Base-by-base conservation (phyloP, 805 yeast species). In the Komagataella ulmi region DNA sequence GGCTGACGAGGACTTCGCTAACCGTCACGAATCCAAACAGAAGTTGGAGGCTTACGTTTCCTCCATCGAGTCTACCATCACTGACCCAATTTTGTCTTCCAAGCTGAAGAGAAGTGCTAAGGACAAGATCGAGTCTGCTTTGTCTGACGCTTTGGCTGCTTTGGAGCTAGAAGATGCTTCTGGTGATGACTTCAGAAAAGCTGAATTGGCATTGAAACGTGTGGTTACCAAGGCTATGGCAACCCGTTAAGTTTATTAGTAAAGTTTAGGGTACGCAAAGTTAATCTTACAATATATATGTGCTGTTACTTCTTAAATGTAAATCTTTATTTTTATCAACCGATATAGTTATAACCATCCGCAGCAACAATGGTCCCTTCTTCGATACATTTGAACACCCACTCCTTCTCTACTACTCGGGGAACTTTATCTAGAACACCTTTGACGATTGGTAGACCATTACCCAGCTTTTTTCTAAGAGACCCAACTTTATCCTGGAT, bases 141-240 rank as follows among this genome's bases (percentile, higher is more conserved):
- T 91, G 69, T 87, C 98, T 65, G 98, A 91, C 67, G 98, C 98
- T 73, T 76, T 91, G 78, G 95, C 96, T 68, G 90, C 97, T 73
- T 85, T 91, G 70, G 96, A 90, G 79, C 78, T 93, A 60, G 96
- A 91, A 80, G 98, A 93, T 64, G 81, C 97, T 57, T 68, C 95
- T 65, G 91, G 97, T 72, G 99, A 93, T 70, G 97, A 90, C 76
- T 83, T 78, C 80, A 88, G 98, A 85, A 93, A 88, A 85, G 98
- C 99, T 70, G 98, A 93, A 83, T 88, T 93, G 73, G 84, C 89
- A 74, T 87, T 93, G 74, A 93, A 93, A 89, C 88, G 99, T 77
- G 97, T 91, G 70, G 97, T 91, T 73, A 91, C 97, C 81, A 91
- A 89, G 82, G 97, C 97, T 74, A 87, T 90, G 89, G 86, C 97